Evolutionary conservation across 768 basidiomycete species (phyloP).

Genomic region (Suillus decipiens): DNA sequence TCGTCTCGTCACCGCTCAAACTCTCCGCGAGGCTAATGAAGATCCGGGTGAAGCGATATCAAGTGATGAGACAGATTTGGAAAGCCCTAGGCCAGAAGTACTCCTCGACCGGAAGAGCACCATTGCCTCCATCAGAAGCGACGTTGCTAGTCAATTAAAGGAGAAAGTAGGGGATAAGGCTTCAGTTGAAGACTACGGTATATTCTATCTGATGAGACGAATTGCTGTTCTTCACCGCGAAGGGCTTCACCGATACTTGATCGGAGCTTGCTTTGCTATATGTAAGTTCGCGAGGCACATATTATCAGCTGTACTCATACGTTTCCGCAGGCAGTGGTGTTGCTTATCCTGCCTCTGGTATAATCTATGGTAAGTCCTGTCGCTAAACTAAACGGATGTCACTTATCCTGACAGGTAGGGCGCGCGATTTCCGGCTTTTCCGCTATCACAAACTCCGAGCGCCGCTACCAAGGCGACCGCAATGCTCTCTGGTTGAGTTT

Average conservation of each 20-base stretch:
- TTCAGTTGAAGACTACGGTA: slow-evolving; percentile 19
- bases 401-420: not conserved
- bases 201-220: slow-evolving; percentile 38
- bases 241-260: slow-evolving; percentile 37
- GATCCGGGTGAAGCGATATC: slow-evolving; percentile 12
- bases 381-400: not conserved
- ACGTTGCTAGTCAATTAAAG: slow-evolving; percentile 10
- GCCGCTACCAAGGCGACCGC: not conserved
- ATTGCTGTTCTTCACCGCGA: slow-evolving; percentile 42
- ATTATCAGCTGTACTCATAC: not conserved
- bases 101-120: slow-evolving; percentile 27
- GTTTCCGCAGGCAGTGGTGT: slow-evolving; percentile 20
- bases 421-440: slow-evolving; percentile 14
- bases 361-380: slow-evolving; percentile 33
- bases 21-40: slow-evolving; percentile 34
- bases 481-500: slow-evolving; percentile 19
- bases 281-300: slow-evolving; percentile 16
- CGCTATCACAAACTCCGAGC: slow-evolving; percentile 2
- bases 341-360: slow-evolving; percentile 34
- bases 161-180: not conserved
- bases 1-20: slow-evolving; percentile 44
- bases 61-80: slow-evolving; percentile 20
- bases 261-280: slow-evolving; percentile 38
- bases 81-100: slow-evolving; percentile 30
- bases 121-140: slow-evolving; percentile 18